A percentile compares a stretch with the other conserved stretches of the same genome.
Evolutionary conservation across 2,329 filamentous ascomycete genomes (phyloP).

Genomic region (Alternaria postmessia): DNA sequence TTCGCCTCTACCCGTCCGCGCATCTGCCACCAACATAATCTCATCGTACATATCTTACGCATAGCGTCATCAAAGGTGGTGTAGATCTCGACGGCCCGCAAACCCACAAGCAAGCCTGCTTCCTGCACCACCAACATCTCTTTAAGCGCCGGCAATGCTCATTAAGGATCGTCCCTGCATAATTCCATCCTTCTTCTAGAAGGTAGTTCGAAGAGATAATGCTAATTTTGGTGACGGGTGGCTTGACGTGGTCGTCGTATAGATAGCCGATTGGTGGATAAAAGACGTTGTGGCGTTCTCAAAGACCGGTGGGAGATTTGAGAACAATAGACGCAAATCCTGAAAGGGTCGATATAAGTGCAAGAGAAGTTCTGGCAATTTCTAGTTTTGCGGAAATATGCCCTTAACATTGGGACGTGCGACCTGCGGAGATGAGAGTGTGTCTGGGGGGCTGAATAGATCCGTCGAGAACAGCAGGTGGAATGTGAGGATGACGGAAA

Average conservation of each 20-base stretch:
- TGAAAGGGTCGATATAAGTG: background rate
- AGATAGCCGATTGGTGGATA: conserved; percentile 15
- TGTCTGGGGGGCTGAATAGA: background rate
- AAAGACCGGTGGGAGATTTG: background rate
- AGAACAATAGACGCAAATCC: background rate
- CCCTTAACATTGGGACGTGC: background rate
- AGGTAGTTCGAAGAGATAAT: background rate
- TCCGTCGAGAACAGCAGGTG: background rate
- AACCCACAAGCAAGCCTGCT: conserved; percentile 3
- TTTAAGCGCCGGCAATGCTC: background rate
- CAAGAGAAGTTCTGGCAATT: background rate
- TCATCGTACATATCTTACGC: background rate
- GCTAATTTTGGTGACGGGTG: conserved; percentile 1
- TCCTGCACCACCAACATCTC: conserved; percentile 6
- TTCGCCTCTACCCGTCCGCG: conserved; percentile 14
- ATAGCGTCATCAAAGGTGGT: background rate
- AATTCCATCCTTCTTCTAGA: conserved; percentile 5
- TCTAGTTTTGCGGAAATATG: background rate
- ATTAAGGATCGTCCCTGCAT: conserved; percentile 1
- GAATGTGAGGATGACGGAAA: background rate
- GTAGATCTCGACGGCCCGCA: conserved; percentile 4
- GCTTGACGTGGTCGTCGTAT: background rate
- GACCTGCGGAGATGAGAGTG: background rate
- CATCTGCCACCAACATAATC: conserved; percentile 4
- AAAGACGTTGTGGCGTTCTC: conserved; percentile 6